A percentile compares a stretch with the other conserved stretches of the same genome.
Evolutionary conservation across 148 eudicot genomes (phyloP).

Genomic region (Hydrangea macrophylla): DNA sequence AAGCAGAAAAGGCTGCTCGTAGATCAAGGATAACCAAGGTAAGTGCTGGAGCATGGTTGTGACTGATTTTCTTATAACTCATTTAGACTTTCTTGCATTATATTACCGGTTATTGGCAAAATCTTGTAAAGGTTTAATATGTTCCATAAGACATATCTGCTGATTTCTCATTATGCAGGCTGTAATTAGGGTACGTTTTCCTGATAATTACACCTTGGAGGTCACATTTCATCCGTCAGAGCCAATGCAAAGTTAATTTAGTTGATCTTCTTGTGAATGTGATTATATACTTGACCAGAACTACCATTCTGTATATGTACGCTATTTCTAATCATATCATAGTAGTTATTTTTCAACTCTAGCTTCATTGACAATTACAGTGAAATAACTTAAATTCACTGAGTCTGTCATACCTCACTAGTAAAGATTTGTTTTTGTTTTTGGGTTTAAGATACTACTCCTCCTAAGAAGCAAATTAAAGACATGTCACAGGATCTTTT

Average conservation of each 20-base stretch:
- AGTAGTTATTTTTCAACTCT: neutral
- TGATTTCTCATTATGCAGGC: conserved; percentile 35
- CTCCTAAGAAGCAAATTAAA: conserved; percentile 78
- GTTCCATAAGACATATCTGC: neutral
- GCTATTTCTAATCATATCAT: conserved; percentile 6
- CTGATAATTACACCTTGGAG: conserved; percentile 72
- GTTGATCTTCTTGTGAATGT: conserved; percentile 67
- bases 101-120: too few relatives aligned
- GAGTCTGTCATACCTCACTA: neutral
- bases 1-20: conserved; percentile 77
- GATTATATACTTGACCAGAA: conserved; percentile 63
- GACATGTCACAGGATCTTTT: conserved; percentile 67
- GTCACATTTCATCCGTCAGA: conserved; percentile 85
- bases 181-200: conserved; percentile 71
- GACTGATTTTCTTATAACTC: too few relatives aligned
- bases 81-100: neutral
- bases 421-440: conserved; percentile 2
- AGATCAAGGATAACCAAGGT: conserved; percentile 55
- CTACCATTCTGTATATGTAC: conserved; percentile 70
- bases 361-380: neutral
- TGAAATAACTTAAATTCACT: neutral
- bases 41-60: too few relatives aligned
- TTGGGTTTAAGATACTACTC: conserved; percentile 55
- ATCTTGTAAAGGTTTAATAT: neutral
- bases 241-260: conserved; percentile 55